Percentiles rank a stretch among this genome's conserved stretches.
These are phyloP conservation scores for Ogataea populi-albae DNA, from an alignment of 805 yeast species.

Conservation along the genomic window DNA sequence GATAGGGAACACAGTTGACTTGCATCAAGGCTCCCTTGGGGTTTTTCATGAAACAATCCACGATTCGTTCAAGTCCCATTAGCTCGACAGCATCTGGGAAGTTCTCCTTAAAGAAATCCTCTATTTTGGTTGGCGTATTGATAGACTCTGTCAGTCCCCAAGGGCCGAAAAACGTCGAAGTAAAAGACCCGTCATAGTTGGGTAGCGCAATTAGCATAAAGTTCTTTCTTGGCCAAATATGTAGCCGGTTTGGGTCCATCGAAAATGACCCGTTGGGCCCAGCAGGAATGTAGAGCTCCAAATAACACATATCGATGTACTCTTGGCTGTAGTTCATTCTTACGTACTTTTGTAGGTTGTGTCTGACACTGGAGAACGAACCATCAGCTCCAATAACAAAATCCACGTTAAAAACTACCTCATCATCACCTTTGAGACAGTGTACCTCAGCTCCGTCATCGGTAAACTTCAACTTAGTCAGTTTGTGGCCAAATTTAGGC, in stretches of 20 bases:
- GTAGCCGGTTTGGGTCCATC: constrained; percentile 73
- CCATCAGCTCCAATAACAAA: constrained; percentile 85
- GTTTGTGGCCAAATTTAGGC: constrained; percentile 54
- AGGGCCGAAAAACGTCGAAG: constrained; percentile 86
- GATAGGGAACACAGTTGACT: constrained; percentile 66
- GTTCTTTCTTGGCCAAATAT: constrained; percentile 87
- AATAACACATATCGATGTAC: constrained; percentile 78
- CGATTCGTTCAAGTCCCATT: constrained; percentile 54
- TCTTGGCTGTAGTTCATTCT: constrained; percentile 73
- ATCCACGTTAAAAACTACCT: constrained; percentile 38
- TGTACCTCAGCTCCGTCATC: constrained; percentile 14
- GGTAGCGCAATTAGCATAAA: constrained; percentile 90
- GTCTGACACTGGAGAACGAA: constrained; percentile 69
- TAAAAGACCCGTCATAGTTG: constrained; percentile 80
- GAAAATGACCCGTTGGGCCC: constrained; percentile 41
- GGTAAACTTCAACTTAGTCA: constrained; percentile 40
- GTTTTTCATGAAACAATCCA: constrained; percentile 48
- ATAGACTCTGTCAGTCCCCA: constrained; percentile 61
- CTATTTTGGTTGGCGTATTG: constrained; percentile 37
- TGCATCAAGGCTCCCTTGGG: constrained; percentile 82
- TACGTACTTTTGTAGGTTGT: constrained; percentile 60
- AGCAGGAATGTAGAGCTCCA: constrained; percentile 77
- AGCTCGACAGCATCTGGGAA: constrained; percentile 74
- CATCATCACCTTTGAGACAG: constrained; percentile 5
- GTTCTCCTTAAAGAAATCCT: constrained; percentile 52